Conservation (phyloP, 257 asterid genomes). For the Ocimum tenuiflorum region DNA sequence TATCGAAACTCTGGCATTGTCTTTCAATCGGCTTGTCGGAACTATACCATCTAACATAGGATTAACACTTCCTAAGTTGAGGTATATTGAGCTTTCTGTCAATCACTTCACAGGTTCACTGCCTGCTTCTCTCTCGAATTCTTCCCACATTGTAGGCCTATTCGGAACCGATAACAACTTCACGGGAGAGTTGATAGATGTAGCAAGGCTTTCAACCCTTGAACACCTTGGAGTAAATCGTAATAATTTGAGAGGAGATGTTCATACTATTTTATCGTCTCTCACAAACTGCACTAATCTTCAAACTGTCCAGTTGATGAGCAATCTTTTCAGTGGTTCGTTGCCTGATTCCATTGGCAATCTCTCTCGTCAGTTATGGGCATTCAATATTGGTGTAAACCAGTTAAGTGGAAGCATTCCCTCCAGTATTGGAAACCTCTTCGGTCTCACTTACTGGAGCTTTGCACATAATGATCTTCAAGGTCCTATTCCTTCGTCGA, state of each 20-base stretch:
- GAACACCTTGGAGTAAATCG: background rate
- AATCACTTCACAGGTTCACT: no score
- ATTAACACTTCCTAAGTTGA: slow-evolving; percentile 13
- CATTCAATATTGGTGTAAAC: background rate
- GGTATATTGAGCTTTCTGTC: background rate
- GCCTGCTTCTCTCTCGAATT: no score
- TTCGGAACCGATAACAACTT: background rate
- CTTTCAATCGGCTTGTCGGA: slow-evolving; percentile 13
- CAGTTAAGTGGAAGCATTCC: slow-evolving; percentile 36
- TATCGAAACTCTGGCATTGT: background rate
- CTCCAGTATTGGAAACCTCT: slow-evolving; percentile 23
- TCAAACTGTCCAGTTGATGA: background rate
- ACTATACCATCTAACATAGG: slow-evolving; percentile 18
- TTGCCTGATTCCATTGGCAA: slow-evolving; percentile 31
- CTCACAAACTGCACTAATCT: slow-evolving; percentile 28
- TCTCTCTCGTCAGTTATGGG: slow-evolving; percentile 15
- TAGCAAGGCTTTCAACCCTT: slow-evolving; percentile 8
- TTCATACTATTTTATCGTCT: slow-evolving; percentile 12
- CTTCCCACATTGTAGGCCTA: no score
- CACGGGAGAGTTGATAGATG: slow-evolving; percentile 21
- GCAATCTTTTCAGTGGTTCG: slow-evolving; percentile 26
- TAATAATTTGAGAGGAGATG: background rate
- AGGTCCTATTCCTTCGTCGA: slow-evolving; percentile 24
- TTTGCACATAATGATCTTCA: slow-evolving; percentile 15
- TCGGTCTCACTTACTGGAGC: background rate